Percentiles rank a stretch among this genome's conserved stretches.
phyloP scores from a whole-genome alignment of 2,329 filamentous ascomycete genomes.

The Beauveria sp. region DNA sequence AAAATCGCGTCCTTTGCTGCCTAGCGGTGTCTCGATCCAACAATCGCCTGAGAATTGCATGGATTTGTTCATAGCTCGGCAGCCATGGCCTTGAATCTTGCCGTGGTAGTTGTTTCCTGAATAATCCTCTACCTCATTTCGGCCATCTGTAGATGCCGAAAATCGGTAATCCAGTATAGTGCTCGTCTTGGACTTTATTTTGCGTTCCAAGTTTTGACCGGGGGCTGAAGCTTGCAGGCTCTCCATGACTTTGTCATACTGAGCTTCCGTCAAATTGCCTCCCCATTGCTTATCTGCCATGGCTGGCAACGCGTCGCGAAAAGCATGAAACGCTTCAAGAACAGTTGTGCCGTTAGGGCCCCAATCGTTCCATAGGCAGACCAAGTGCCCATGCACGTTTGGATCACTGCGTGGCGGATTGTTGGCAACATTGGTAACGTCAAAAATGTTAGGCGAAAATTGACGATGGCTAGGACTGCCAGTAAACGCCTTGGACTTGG shows the following conservation, averaged over 20 bases:
- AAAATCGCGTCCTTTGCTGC: conserved; percentile 49
- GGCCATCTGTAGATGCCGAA: conserved; percentile 21
- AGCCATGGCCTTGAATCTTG: conserved; percentile 2
- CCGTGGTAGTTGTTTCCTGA: conserved; percentile 18
- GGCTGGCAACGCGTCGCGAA: conserved; percentile 16
- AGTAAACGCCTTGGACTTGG: conserved; percentile 33
- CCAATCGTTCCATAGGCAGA: conserved; percentile 19
- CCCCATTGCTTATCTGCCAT: conserved; percentile 21
- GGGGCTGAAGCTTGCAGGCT: conserved; percentile 16
- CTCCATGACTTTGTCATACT: conserved; percentile 14
- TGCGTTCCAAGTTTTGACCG: conserved; percentile 18
- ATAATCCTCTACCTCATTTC: conserved; percentile 10
- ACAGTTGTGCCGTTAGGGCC: conserved; percentile 14
- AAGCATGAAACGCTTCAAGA: conserved; percentile 18
- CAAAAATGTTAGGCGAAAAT: conserved; percentile 19
- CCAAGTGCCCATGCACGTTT: conserved; percentile 15
- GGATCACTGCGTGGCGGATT: conserved; percentile 14
- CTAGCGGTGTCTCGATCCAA: conserved; percentile 37
- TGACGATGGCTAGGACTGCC: conserved; percentile 7
- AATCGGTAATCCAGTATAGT: conserved; percentile 17
- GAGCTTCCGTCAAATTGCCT: conserved; percentile 12
- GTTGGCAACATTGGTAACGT: conserved; percentile 12
- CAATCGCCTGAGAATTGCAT: conserved; percentile 30
- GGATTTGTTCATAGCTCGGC: conserved; percentile 24
- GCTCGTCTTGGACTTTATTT: conserved; percentile 12